Percentiles rank a stretch among this genome's conserved stretches.
Conservation (phyloP, 495 filamentous ascomycete genomes). For the Filosporella fistucella region DNA sequence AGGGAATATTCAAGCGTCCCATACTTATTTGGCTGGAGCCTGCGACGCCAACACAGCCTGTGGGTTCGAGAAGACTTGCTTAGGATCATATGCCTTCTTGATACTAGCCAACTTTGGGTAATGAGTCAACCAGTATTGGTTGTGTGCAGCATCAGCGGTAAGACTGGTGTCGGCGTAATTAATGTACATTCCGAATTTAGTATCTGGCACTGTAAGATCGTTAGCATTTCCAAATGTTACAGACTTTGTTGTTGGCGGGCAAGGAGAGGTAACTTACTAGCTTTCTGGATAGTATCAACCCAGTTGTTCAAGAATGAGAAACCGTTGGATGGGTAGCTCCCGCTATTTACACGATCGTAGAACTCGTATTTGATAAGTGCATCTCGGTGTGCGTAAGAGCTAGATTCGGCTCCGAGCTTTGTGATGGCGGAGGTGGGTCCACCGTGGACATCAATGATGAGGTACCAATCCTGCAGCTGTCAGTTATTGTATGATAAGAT, state of each 20-base stretch:
- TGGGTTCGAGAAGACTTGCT: slow-evolving; percentile 57
- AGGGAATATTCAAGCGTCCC: too few relatives aligned
- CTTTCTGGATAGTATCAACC: slow-evolving; percentile 20
- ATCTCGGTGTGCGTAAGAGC: slow-evolving; percentile 54
- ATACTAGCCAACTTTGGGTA: slow-evolving; percentile 37
- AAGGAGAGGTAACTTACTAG: slow-evolving; percentile 1
- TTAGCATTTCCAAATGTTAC: too few relatives aligned
- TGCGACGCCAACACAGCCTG: too few relatives aligned
- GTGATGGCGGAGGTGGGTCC: slow-evolving; percentile 37
- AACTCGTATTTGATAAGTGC: slow-evolving; percentile 54
- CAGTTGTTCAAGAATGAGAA: slow-evolving; percentile 43
- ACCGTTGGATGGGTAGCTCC: slow-evolving; percentile 30
- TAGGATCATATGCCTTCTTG: slow-evolving; percentile 51
- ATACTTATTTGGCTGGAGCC: too few relatives aligned
- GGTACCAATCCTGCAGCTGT: slow-evolving; percentile 34
- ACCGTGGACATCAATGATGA: slow-evolving; percentile 50
- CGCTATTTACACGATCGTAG: slow-evolving; percentile 43
- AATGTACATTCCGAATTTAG: slow-evolving; percentile 58
- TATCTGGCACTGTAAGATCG: slow-evolving; percentile 29
- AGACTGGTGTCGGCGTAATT: slow-evolving; percentile 64
- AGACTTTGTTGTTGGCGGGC: too few relatives aligned
- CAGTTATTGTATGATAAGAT: slow-evolving; percentile 36
- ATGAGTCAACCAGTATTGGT: slow-evolving; percentile 51
- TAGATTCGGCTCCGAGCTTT: slow-evolving; percentile 36
- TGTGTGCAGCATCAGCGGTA: slow-evolving; percentile 34